Percentiles rank a stretch among this genome's conserved stretches.
These are phyloP conservation scores for Mycena pura DNA, from an alignment of 768 basidiomycete genomes.

Conservation along the genomic window DNA sequence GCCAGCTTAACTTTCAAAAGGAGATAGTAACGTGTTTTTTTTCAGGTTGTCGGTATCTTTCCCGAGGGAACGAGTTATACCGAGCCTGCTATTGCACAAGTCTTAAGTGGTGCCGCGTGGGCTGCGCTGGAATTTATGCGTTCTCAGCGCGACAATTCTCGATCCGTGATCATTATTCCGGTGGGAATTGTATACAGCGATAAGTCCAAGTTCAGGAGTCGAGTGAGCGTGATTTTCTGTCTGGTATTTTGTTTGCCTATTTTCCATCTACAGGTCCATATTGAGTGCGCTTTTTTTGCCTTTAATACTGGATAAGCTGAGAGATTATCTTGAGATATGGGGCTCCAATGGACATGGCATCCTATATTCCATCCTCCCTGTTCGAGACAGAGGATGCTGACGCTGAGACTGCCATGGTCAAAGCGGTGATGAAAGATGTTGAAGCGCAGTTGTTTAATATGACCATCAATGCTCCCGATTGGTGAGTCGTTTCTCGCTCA, in stretches of 20 bases:
- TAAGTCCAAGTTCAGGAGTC: slow-evolving; percentile 68
- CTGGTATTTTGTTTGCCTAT: not conserved
- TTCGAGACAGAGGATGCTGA: slow-evolving; percentile 46
- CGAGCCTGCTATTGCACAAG: slow-evolving; percentile 51
- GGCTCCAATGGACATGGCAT: slow-evolving; percentile 47
- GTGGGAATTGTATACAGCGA: slow-evolving; percentile 76
- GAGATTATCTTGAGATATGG: slow-evolving; percentile 51
- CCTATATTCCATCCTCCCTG: slow-evolving; percentile 46
- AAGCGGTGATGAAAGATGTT: slow-evolving; percentile 59
- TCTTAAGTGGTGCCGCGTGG: slow-evolving; percentile 72
- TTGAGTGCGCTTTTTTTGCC: slow-evolving; percentile 27
- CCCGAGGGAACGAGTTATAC: slow-evolving; percentile 67
- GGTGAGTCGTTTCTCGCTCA: slow-evolving; percentile 48
- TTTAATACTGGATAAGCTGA: not conserved
- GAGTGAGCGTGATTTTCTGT: slow-evolving; percentile 43
- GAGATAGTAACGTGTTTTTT: no score
- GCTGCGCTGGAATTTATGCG: slow-evolving; percentile 73
- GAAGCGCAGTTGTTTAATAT: slow-evolving; percentile 54
- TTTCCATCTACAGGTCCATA: slow-evolving; percentile 19
- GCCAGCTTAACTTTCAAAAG: not conserved
- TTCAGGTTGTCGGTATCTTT: slow-evolving; percentile 68
- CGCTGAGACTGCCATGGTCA: slow-evolving; percentile 56
- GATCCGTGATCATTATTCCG: slow-evolving; percentile 56
- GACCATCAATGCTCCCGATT: slow-evolving; percentile 72
- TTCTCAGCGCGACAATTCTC: slow-evolving; percentile 31